phyloP scores from a whole-genome alignment of 257 asterid species.

The Solanum pinnatisectum region DNA sequence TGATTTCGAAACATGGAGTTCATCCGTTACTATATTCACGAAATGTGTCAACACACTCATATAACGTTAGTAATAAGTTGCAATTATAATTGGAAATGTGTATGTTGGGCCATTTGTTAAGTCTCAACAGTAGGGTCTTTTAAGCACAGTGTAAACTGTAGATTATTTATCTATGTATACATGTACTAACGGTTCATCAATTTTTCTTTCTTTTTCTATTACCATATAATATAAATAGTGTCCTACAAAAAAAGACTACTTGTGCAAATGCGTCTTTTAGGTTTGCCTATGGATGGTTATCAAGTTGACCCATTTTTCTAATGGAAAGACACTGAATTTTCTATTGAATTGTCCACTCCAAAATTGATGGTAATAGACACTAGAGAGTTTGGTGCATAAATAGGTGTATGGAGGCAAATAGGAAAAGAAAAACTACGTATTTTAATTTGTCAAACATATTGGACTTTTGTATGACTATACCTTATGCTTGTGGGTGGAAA shows the following conservation, averaged over 20 bases:
- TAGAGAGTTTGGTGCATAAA: slow-evolving; percentile 10
- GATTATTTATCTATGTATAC: not conserved
- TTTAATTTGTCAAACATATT: slow-evolving; percentile 9
- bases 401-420: slow-evolving; percentile 4
- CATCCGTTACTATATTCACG: not conserved
- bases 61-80: not conserved
- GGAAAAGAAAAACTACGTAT: not conserved
- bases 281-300: not conserved
- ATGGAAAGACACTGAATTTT: not conserved
- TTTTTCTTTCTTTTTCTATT: too few species aligned
- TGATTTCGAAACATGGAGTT: not conserved
- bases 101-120: not conserved
- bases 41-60: not conserved
- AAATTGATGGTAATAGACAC: not conserved
- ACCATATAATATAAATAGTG: not conserved
- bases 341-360: not conserved
- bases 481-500: too few species aligned
- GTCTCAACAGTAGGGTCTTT: too few species aligned
- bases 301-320: not conserved
- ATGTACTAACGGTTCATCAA: not conserved
- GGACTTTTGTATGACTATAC: not conserved
- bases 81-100: not conserved
- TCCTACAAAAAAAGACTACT: not conserved
- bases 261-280: not conserved
- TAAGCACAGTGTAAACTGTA: not conserved